phyloP scores from a whole-genome alignment of 139 green algal genomes.

The Edaphochlamys debaryana region DNA sequence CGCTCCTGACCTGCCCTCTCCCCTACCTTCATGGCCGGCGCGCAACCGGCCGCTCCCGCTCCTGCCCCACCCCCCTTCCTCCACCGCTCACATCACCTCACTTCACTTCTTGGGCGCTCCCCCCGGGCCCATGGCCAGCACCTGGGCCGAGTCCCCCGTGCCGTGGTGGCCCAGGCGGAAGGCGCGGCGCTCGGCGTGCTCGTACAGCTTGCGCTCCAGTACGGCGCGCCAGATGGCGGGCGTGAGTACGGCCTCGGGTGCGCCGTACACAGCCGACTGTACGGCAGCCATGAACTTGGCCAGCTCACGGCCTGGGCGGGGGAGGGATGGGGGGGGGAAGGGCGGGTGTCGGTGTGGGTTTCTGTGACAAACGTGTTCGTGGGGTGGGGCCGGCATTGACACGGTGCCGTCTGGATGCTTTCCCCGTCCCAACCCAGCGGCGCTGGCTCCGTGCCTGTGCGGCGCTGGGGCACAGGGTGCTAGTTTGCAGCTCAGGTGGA shows the following conservation, averaged over 20 bases:
- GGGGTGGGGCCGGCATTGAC: neutral
- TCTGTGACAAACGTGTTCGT: neutral
- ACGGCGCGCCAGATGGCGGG: constrained; percentile 61
- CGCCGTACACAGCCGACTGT: constrained; percentile 92
- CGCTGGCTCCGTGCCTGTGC: neutral
- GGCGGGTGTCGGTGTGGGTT: too few relatives aligned
- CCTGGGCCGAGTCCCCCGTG: constrained; percentile 47
- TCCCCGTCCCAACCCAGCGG: neutral
- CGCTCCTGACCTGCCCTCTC: too few relatives aligned
- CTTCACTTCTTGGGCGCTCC: too few relatives aligned
- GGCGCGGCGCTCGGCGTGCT: constrained; percentile 66
- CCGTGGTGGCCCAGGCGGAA: constrained; percentile 70
- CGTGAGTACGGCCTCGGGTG: constrained; percentile 73
- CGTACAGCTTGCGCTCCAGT: constrained; percentile 72
- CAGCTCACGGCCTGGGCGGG: constrained; percentile 83
- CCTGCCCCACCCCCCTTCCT: too few relatives aligned
- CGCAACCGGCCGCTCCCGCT: too few relatives aligned
- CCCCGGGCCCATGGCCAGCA: too few relatives aligned
- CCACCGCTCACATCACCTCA: too few relatives aligned
- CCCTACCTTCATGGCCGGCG: too few relatives aligned
- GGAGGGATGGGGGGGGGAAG: constrained; percentile 32
- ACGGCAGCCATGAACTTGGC: constrained; percentile 94
- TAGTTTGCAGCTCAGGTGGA: too few relatives aligned
- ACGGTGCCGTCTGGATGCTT: neutral
- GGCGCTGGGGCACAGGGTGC: too few relatives aligned